These are phyloP conservation scores for Aspergillus haitiensis DNA, from an alignment of 495 filamentous ascomycete genomes.

Conservation along the genomic window DNA sequence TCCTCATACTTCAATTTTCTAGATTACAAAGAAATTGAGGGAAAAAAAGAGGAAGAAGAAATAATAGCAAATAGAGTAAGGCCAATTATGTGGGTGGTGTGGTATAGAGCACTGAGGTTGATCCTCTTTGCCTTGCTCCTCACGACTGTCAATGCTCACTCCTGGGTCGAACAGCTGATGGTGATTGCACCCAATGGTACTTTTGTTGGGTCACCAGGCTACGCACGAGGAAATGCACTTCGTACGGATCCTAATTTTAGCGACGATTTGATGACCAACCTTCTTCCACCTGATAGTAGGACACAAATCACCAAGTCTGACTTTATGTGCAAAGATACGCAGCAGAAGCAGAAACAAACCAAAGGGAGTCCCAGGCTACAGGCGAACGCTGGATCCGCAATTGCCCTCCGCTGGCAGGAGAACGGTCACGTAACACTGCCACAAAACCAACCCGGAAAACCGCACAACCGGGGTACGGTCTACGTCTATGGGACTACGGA, in stretches of 20 bases:
- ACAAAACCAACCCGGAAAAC: conserved; percentile 58
- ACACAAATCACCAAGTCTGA: conserved; percentile 28
- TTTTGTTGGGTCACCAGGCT: conserved; percentile 70
- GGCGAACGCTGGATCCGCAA: conserved; percentile 63
- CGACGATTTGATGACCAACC: conserved; percentile 51
- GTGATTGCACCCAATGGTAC: conserved; percentile 70
- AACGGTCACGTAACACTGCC: conserved; percentile 84
- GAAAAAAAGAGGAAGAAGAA: conserved; percentile 9
- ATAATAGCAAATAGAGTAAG: neutral
- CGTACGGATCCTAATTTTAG: conserved; percentile 50
- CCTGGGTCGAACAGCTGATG: conserved; percentile 76
- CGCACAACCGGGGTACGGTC: conserved; percentile 67
- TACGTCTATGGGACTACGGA: conserved; percentile 81
- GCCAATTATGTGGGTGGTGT: neutral
- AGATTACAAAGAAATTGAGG: neutral
- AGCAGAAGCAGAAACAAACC: conserved; percentile 54
- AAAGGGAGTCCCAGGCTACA: conserved; percentile 60
- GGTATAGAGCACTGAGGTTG: conserved; percentile 12
- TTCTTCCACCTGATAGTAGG: conserved; percentile 53
- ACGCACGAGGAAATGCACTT: conserved; percentile 58
- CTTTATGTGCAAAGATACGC: conserved; percentile 56
- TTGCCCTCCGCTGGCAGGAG: conserved; percentile 76
- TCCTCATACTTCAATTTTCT: neutral
- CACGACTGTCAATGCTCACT: conserved; percentile 55
- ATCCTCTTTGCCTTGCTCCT: conserved; percentile 37